Conservation (phyloP, 495 filamentous ascomycete species). For the Hypoxylon subgilvum region DNA sequence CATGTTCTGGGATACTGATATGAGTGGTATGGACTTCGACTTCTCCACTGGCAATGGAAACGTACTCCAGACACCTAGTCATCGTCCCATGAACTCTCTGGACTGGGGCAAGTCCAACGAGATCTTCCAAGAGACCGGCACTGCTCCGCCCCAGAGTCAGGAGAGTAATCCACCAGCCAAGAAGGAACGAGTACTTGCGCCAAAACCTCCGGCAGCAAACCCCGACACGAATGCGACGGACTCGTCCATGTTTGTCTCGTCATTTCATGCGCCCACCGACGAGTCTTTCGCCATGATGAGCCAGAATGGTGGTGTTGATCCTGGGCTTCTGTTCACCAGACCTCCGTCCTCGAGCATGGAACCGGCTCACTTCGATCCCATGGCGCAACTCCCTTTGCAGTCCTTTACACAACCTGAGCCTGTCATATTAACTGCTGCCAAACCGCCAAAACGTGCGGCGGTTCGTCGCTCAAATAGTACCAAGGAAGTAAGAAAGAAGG, state of each 20-base stretch:
- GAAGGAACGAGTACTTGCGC: constrained; percentile 44
- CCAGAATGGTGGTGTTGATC: constrained; percentile 48
- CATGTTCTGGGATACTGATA: constrained; percentile 75
- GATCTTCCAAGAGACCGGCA: constrained; percentile 51
- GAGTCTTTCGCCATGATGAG: constrained; percentile 51
- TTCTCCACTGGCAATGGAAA: constrained; percentile 48
- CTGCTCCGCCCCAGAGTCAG: constrained; percentile 37
- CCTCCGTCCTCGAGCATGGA: constrained; percentile 54
- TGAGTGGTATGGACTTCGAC: constrained; percentile 63
- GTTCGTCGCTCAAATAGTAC: constrained; percentile 52
- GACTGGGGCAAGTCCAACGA: constrained; percentile 59
- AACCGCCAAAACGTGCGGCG: constrained; percentile 40
- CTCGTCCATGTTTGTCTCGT: constrained; percentile 46
- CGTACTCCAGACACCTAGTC: constrained; percentile 46
- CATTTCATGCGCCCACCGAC: constrained; percentile 48
- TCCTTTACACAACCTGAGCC: constrained; percentile 36
- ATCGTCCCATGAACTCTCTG: constrained; percentile 50
- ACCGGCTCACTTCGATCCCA: constrained; percentile 42
- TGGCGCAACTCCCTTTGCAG: constrained; percentile 40
- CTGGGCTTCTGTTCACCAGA: constrained; percentile 55
- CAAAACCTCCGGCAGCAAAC: constrained; percentile 47
- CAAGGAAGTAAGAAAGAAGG: constrained; percentile 47
- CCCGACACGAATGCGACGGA: constrained; percentile 47
- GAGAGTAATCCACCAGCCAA: constrained; percentile 38
- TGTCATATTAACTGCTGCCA: constrained; percentile 26